Evolutionary conservation across 305 asterid genomes (phyloP).

Genomic region (Plantago rigida): DNA sequence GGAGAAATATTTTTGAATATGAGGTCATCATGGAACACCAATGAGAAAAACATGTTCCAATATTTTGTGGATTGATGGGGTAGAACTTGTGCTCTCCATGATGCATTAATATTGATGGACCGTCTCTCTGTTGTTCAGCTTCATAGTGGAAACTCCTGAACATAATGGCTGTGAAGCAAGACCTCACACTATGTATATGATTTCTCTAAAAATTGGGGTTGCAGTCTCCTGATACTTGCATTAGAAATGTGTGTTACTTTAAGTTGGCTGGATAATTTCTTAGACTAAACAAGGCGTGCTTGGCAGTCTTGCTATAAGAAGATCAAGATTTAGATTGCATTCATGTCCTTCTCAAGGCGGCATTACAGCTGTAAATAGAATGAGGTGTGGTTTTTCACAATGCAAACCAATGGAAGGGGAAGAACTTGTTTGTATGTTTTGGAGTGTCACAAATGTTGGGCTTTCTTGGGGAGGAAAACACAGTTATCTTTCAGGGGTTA

Average conservation of each 20-base stretch:
- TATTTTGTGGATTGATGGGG: constrained; percentile 24
- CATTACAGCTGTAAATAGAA: constrained; percentile 21
- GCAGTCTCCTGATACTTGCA: constrained; percentile 21
- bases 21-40: constrained; percentile 20
- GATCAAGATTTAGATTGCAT: constrained; percentile 23
- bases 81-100: constrained; percentile 18
- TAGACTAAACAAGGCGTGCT: constrained; percentile 27
- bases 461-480: constrained; percentile 32
- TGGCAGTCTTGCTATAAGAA: constrained; percentile 16
- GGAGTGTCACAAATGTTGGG: constrained; percentile 28
- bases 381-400: constrained; percentile 28
- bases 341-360: constrained; percentile 28
- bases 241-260: constrained; percentile 25
- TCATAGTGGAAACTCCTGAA: not conserved
- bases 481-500: constrained; percentile 34
- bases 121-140: not conserved
- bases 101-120: constrained; percentile 23
- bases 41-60: constrained; percentile 21
- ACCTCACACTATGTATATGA: constrained; percentile 19
- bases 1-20: constrained; percentile 24
- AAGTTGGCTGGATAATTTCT: constrained; percentile 24
- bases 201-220: constrained; percentile 23
- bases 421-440: constrained; percentile 23
- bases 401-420: constrained; percentile 26
- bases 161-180: constrained; percentile 16